Evolutionary conservation across 352 stramenopile genomes (phyloP).

Genomic region (Thraustochytrium striatum): DNA sequence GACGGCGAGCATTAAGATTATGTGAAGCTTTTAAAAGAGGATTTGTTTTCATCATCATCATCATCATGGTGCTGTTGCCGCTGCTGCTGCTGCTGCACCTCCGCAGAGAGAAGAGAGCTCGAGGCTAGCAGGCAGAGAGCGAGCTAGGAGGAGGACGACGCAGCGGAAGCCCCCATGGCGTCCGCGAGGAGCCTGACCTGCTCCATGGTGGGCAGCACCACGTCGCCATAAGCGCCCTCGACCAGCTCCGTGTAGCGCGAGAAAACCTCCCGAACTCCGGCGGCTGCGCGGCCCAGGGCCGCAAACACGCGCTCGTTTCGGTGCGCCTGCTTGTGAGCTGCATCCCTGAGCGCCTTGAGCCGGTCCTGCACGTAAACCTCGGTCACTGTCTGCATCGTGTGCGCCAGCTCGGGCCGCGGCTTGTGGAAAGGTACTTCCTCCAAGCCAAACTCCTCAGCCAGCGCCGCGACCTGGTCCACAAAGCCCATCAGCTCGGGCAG

Average conservation of each 20-base stretch:
- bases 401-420: background rate
- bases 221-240: constrained; percentile 14
- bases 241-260: constrained; percentile 5
- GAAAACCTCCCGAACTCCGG: too few relatives aligned
- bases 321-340: background rate
- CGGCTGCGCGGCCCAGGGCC: too few relatives aligned
- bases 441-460: background rate
- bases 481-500: background rate
- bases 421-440: constrained; percentile 12
- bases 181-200: background rate
- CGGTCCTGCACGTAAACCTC: background rate
- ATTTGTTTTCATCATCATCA: too few relatives aligned
- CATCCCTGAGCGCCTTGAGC: background rate
- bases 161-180: too few relatives aligned
- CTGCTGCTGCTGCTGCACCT: too few relatives aligned
- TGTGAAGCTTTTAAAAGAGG: too few relatives aligned
- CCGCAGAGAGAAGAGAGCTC: too few relatives aligned
- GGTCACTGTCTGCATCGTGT: background rate
- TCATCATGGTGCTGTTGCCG: too few relatives aligned
- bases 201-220: background rate
- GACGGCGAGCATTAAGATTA: too few relatives aligned
- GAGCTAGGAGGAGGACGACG: too few relatives aligned
- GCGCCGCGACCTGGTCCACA: constrained; percentile 11
- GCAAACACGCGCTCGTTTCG: background rate
- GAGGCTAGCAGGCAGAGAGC: too few relatives aligned